Conservation (phyloP, 352 stramenopile genomes). For the Phytophthora hibernalis region DNA sequence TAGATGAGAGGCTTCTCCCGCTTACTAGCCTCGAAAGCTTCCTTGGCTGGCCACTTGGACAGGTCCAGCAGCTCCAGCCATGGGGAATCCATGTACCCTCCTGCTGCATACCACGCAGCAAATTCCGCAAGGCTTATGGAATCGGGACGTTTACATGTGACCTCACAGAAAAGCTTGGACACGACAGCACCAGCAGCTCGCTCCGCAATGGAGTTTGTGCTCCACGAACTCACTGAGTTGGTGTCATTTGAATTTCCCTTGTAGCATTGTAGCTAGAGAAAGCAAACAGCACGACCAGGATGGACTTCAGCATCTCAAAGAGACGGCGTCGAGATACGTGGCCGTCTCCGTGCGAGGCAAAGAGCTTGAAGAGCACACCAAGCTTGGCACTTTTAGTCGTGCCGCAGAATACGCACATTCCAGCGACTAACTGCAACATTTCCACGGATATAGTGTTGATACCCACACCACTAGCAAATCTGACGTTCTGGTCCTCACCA, state of each 20-base stretch:
- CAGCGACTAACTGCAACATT: constrained; percentile 74
- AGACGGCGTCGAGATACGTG: constrained; percentile 75
- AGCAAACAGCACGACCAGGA: constrained; percentile 84
- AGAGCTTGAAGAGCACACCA: constrained; percentile 85
- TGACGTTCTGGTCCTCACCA: constrained; percentile 28
- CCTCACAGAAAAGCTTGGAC: constrained; percentile 90
- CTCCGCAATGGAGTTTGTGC: constrained; percentile 84
- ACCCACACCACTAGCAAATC: constrained; percentile 23
- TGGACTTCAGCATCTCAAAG: constrained; percentile 85
- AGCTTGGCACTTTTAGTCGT: constrained; percentile 97
- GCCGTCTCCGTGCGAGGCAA: constrained; percentile 67
- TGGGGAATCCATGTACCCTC: constrained; percentile 94
- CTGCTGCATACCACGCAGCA: constrained; percentile 96
- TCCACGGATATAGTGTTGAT: constrained; percentile 72
- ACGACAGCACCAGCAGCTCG: constrained; percentile 90
- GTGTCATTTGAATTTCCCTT: constrained; percentile 70
- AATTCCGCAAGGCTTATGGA: constrained; percentile 95
- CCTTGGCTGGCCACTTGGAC: constrained; percentile 94
- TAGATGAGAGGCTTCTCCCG: constrained; percentile 86
- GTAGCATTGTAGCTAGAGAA: constrained; percentile 85
- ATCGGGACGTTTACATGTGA: constrained; percentile 65
- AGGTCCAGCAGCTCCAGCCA: constrained; percentile 97
- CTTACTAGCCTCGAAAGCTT: constrained; percentile 89
- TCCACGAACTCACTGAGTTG: constrained; percentile 61
- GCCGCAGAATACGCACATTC: constrained; percentile 94